Evolutionary conservation across 208 protist species (phyloP).

Genomic region (Trypanosoma scelopori): DNA sequence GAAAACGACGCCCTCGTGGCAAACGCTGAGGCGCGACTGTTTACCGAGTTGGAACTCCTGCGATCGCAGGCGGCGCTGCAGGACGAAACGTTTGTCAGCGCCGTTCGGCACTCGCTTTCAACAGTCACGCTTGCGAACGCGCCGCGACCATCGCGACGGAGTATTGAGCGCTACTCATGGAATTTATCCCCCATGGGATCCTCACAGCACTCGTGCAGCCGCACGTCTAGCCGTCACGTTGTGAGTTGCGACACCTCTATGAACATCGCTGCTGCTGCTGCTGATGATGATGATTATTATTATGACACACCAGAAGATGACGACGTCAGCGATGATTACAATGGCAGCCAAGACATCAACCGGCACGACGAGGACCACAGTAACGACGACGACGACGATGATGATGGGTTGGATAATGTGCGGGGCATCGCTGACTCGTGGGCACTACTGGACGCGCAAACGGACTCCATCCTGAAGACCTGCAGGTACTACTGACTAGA

Average conservation of each 20-base stretch:
- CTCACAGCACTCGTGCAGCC: background rate
- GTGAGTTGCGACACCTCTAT: background rate
- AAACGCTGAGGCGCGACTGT: constrained; percentile 56
- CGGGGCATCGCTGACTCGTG: constrained; percentile 42
- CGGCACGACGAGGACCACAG: constrained; percentile 2
- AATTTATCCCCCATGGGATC: background rate
- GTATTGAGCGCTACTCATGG: constrained; percentile 11
- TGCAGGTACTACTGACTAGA: constrained; percentile 17
- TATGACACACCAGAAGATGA: background rate
- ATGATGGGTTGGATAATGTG: background rate
- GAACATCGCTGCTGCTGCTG: background rate
- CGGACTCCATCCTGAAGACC: constrained; percentile 47
- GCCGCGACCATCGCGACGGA: constrained; percentile 25
- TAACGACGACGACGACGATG: constrained; percentile 6
- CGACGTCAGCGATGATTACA: background rate
- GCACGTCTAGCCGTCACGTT: background rate
- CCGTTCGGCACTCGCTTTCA: constrained; percentile 9
- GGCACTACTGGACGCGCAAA: constrained; percentile 62
- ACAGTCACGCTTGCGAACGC: constrained; percentile 26
- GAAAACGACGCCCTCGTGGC: constrained; percentile 39
- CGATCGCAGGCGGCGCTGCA: constrained; percentile 31
- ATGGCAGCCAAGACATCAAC: background rate
- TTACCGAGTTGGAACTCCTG: constrained; percentile 72
- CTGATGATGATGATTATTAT: too few relatives aligned
- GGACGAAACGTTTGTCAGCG: constrained; percentile 39